Conservation (phyloP, 2,329 filamentous ascomycete species). For the Ceratocystis colombiana region DNA sequence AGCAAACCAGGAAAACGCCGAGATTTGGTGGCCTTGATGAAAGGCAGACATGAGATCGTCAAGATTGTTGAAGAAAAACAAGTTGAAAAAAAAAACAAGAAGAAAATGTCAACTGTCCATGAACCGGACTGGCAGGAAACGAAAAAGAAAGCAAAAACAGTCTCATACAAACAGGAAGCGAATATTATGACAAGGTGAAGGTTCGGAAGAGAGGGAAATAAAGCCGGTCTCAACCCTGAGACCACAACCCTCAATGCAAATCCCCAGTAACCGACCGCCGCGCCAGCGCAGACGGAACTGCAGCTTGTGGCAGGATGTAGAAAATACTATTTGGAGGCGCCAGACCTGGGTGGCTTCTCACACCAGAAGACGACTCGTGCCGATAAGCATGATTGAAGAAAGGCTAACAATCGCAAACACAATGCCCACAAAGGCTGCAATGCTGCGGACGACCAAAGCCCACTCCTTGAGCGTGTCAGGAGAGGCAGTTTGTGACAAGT, state of each 20-base stretch:
- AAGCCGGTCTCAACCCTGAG: neutral
- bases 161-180: neutral
- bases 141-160: neutral
- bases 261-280: neutral
- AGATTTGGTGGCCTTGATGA: conserved; percentile 17
- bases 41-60: conserved; percentile 16
- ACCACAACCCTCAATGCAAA: neutral
- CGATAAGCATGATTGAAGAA: neutral
- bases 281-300: neutral
- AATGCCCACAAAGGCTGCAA: conserved; percentile 53
- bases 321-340: neutral
- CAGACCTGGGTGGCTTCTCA: neutral
- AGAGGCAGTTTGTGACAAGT: conserved; percentile 27
- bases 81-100: neutral
- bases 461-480: conserved; percentile 52
- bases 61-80: conserved; percentile 7
- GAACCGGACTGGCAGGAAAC: neutral
- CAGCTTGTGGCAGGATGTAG: neutral
- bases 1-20: neutral
- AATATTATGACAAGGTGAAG: neutral
- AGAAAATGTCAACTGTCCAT: neutral
- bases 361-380: neutral
- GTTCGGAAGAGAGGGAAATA: neutral
- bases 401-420: conserved; percentile 59
- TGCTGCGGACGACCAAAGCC: conserved; percentile 52